Evolutionary conservation across 371 early-diverging fungal genomes (phyloP).

Genomic region (Zopfochytrium polystomum): DNA sequence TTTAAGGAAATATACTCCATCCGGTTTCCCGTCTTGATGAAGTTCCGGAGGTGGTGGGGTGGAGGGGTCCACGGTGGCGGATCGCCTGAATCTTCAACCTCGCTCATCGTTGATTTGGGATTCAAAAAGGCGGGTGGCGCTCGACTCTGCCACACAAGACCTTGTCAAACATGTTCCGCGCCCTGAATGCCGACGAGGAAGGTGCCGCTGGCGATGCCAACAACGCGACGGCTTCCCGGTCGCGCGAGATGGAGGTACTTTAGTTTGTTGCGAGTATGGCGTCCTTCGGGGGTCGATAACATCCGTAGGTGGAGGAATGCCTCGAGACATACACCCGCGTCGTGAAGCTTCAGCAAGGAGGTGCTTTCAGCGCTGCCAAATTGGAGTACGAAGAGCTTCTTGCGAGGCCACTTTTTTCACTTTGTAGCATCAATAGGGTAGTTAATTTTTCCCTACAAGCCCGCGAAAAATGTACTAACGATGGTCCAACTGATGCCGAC

Average conservation of each 20-base stretch:
- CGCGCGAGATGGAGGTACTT: background rate
- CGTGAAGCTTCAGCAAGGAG: background rate
- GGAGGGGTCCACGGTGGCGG: too few relatives aligned
- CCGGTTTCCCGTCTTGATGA: too few relatives aligned
- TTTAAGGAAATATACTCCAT: too few relatives aligned
- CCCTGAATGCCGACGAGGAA: background rate
- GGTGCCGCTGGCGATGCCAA: background rate
- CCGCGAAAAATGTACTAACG: too few relatives aligned
- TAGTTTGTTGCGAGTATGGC: background rate
- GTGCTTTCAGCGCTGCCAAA: background rate
- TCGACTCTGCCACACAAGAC: too few relatives aligned
- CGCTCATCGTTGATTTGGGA: too few relatives aligned
- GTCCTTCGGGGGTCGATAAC: background rate
- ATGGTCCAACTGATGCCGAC: background rate
- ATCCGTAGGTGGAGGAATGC: slow-evolving; percentile 3
- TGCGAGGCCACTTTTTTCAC: too few relatives aligned
- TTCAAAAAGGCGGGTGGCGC: too few relatives aligned
- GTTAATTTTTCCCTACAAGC: background rate
- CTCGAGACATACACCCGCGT: slow-evolving; percentile 3
- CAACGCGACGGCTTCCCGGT: background rate
- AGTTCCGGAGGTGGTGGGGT: too few relatives aligned
- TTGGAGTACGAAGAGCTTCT: slow-evolving; percentile 5
- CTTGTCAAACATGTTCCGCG: background rate
- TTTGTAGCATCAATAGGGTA: too few relatives aligned
- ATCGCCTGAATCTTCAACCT: too few relatives aligned